Conservation (phyloP, 345 rosid species). For the Salix koriyanagi region DNA sequence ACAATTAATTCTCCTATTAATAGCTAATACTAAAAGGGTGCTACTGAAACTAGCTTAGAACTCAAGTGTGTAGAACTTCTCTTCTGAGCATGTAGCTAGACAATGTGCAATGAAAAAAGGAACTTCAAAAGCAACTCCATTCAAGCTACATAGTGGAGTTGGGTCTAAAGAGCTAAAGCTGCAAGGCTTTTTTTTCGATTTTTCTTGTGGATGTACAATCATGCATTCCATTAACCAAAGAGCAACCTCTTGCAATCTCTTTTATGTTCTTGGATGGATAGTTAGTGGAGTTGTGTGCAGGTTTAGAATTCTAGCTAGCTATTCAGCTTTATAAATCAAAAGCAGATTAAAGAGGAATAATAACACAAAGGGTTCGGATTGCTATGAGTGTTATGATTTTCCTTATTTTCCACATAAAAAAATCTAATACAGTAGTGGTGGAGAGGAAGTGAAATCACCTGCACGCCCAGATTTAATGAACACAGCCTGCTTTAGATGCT, state of each 20-base stretch:
- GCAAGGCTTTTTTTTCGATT: neutral
- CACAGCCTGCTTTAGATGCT: neutral
- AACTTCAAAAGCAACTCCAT: neutral
- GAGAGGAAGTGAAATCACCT: neutral
- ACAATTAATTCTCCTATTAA: neutral
- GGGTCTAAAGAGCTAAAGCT: neutral
- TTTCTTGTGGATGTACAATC: neutral
- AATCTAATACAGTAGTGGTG: neutral
- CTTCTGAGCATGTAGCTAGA: neutral
- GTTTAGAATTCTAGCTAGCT: neutral
- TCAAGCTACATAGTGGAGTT: neutral
- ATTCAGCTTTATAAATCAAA: neutral
- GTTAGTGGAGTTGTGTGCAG: neutral
- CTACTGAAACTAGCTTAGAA: neutral
- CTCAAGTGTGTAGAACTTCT: neutral
- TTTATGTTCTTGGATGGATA: neutral
- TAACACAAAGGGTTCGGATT: too few relatives aligned
- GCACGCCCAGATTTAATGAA: constrained; percentile 5
- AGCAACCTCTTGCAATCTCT: neutral
- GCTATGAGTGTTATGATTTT: neutral
- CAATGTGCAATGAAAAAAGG: neutral
- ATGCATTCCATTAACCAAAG: neutral
- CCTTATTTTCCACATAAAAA: neutral
- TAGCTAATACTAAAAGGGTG: neutral
- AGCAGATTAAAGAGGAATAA: neutral